phyloP scores from a whole-genome alignment of 2,329 filamentous ascomycete genomes.

The Phaeosphaeriaceae sp. region DNA sequence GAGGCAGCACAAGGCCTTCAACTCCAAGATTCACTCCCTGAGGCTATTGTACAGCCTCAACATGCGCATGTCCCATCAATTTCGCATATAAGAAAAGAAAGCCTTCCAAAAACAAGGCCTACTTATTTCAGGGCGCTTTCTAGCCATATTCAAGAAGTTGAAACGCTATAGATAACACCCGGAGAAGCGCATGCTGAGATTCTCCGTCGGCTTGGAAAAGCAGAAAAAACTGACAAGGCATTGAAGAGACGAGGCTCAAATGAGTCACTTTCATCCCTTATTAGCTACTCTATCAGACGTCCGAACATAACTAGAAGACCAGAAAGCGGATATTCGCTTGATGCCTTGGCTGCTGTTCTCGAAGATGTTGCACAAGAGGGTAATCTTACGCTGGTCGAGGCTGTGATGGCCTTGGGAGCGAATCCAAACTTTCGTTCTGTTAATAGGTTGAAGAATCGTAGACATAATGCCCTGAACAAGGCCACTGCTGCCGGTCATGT shows the following conservation, averaged over 20 bases:
- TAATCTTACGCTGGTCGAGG: constrained; percentile 18
- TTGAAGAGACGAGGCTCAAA: constrained; percentile 4
- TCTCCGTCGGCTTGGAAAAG: constrained; percentile 1
- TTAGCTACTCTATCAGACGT: constrained; percentile 3
- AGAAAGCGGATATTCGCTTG: constrained; percentile 2
- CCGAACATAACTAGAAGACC: background rate
- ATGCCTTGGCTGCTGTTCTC: constrained; percentile 14
- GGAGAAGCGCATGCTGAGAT: background rate
- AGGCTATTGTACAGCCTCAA: background rate
- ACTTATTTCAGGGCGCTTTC: background rate
- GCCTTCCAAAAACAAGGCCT: background rate
- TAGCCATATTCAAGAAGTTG: background rate
- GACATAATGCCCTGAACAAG: constrained; percentile 2
- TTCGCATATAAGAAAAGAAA: background rate
- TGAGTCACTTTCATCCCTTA: constrained; percentile 1
- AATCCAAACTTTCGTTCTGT: constrained; percentile 5
- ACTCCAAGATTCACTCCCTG: background rate
- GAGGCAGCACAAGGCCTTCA: background rate
- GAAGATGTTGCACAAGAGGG: constrained; percentile 25
- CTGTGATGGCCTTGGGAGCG: constrained; percentile 15
- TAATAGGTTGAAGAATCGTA: background rate
- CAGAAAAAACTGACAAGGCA: background rate
- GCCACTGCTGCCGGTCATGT: constrained; percentile 2
- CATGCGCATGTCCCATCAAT: background rate
- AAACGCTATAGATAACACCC: background rate